Base-by-base conservation (phyloP, 225 moss, liverwort and hornwort species). In the Asterella californica region DNA sequence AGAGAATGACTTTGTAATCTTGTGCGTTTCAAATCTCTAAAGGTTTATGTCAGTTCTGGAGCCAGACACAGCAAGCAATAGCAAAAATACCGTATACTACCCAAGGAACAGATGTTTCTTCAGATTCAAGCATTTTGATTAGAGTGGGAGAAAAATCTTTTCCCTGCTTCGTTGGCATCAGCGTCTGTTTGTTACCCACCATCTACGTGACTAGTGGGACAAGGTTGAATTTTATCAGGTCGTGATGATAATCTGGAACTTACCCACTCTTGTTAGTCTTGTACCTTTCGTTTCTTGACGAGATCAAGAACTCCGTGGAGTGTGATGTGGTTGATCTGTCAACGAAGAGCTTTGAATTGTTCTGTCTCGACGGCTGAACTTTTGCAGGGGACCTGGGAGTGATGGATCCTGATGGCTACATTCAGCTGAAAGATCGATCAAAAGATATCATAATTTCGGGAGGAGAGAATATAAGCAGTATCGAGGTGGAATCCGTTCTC, bases 391-490 rank as follows among this genome's bases (percentile, higher is more conserved):
- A 95, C 83, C 65, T 95, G 10, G 95, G 81, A 17, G 93, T 93
- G 2, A 86, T 91, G 64, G 88, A 95, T 78, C 83, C 90, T 21
- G 93, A 95, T 65, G 93, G 96, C 5, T 96, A 96, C 83, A 72
- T 94, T 22, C 86, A 92, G 65, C 81, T 94, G 77, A 92, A 91
- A 87, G 91, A 93, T 71, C 82, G 95, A 4, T 92, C 90, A 0
- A 95, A 93, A 71, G 93, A 95, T 64, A 87, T 93, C 6, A 95
- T 95, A 18, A 92, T 95, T 18, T 93, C 95, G 0, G 93, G 93
- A 9, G 93, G 95, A 6, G 95, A 95, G 60, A 95, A 93, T 55
- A 91, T 95, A 50, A 93, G 93, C 80, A 93, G 93, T n/a, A 89
- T 93, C 30, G 95, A 95, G 83, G 79, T 95, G 45, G 93, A 95